Evolutionary conservation across 2,329 filamentous ascomycete species (phyloP), one percentile per base, ranked within the genome.

Genomic region (Arthrobotrys sinensis): DNA sequence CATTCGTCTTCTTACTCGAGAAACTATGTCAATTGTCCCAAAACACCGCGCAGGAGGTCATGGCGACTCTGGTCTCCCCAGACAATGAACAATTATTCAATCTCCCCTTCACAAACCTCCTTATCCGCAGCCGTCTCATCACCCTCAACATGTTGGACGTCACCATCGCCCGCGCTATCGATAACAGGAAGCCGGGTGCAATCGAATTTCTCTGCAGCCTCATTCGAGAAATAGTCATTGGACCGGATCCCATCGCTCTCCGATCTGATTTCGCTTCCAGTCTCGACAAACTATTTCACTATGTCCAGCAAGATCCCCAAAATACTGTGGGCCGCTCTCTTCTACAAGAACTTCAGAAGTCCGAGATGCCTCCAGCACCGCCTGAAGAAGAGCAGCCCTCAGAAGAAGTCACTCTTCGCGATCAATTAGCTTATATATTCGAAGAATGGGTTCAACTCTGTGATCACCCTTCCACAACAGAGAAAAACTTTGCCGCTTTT

Each of bases 351-450:
- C 77, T 82, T 19, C 81, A 81, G 64, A 80, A 79, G 28, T 76
- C 80, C 43, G 81, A 80, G 43, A 67, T 71, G 67, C 75, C 75
- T 11, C 75, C 43, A 16, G 88, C 91, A 0, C 87, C 87, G 46
- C 87, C 92, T 16, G 85, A 88, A 21, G 86, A 89, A 21, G 92
- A 90, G 10, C 90, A 92, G 81, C 88, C 92, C 40, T 88, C 98
- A 77, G 92, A 94, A 71, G 88, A 89, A 62, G 85, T 86, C 14
- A 84, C 86, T 45, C 87, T 89, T 36, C 91, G 91, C 81, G 93
- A 97, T 79, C 93, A 97, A 83, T 90, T 97, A 85, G 93, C 96
- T 81, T 98, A 99, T 83, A 88, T 97, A 19, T 97, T 99, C 82
- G 94, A 95, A 50, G 96, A 99, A 85, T 99, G 96, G 96, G 89